A percentile compares a stretch with the other conserved stretches of the same genome.
Evolutionary conservation across 1,139 yeast species (phyloP).

Genomic region (Geotrichum carabidarum): DNA sequence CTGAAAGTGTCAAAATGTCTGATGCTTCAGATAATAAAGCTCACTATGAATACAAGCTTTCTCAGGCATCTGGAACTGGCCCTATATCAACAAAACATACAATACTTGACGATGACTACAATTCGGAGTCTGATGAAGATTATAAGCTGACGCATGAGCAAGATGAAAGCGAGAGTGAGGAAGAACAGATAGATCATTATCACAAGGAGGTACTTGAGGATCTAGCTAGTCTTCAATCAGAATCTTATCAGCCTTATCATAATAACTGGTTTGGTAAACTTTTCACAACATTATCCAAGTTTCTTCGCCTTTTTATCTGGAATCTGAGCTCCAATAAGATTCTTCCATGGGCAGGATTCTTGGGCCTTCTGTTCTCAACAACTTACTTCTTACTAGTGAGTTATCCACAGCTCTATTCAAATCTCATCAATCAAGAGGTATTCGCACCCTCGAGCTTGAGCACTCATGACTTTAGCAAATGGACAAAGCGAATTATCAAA

Average conservation of each 20-base stretch:
- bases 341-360: neutral
- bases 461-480: slow-evolving; percentile 6
- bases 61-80: neutral
- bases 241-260: neutral
- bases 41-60: neutral
- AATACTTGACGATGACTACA: neutral
- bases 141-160: slow-evolving; percentile 1
- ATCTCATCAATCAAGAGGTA: neutral
- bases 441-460: neutral
- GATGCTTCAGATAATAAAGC: neutral
- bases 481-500: slow-evolving; percentile 5
- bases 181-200: slow-evolving; percentile 4
- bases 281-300: neutral
- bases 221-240: neutral
- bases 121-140: neutral
- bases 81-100: neutral
- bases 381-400: neutral
- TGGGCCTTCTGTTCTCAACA: no score
- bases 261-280: neutral
- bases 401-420: neutral
- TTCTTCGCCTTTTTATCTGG: neutral
- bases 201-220: slow-evolving; percentile 1
- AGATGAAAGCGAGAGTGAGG: slow-evolving; percentile 4
- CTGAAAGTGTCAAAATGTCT: neutral
- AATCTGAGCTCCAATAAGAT: neutral